Percentiles rank a stretch among this genome's conserved stretches.
Evolutionary conservation across 2,329 filamentous ascomycete genomes (phyloP).

Genomic region (Acarospora socialis): DNA sequence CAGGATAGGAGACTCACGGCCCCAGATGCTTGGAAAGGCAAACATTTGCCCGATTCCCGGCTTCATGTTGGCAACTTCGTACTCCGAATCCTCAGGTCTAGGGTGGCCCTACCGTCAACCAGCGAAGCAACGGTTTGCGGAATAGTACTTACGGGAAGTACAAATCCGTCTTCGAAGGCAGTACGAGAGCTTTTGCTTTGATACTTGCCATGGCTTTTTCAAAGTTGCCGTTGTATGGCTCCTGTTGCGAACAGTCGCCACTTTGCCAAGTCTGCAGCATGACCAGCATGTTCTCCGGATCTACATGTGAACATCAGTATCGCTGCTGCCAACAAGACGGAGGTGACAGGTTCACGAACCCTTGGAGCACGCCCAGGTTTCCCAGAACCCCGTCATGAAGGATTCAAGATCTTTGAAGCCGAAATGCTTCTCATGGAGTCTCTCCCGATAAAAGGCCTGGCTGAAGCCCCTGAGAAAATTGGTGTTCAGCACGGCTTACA

Average conservation of each 20-base stretch:
- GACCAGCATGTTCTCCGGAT: slow-evolving; percentile 58
- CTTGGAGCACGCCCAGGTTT: slow-evolving; percentile 57
- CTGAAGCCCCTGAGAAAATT: slow-evolving; percentile 54
- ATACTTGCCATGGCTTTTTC: slow-evolving; percentile 52
- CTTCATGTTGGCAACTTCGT: slow-evolving; percentile 52
- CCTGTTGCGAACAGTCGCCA: slow-evolving; percentile 54
- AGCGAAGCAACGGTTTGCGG: neutral
- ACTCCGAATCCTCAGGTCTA: slow-evolving; percentile 61
- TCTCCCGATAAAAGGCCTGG: slow-evolving; percentile 63
- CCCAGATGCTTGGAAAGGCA: slow-evolving; percentile 49
- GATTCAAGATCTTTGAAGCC: slow-evolving; percentile 56
- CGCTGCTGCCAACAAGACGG: neutral
- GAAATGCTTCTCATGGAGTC: slow-evolving; percentile 48
- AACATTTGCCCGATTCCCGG: slow-evolving; percentile 41
- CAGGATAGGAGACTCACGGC: slow-evolving; percentile 31
- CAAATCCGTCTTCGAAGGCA: slow-evolving; percentile 59
- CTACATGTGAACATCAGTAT: slow-evolving; percentile 20
- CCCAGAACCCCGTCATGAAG: slow-evolving; percentile 65
- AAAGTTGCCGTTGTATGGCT: slow-evolving; percentile 54
- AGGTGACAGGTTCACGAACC: slow-evolving; percentile 23
- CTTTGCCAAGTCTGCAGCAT: slow-evolving; percentile 72
- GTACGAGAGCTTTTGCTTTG: slow-evolving; percentile 55
- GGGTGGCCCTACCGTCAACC: slow-evolving; percentile 4
- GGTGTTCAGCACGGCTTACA: neutral
- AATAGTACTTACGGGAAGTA: slow-evolving; percentile 52